Evolutionary conservation across 805 yeast genomes (phyloP), one percentile per base, ranked within the genome.

Genomic region (Yarrowia bubula): DNA sequence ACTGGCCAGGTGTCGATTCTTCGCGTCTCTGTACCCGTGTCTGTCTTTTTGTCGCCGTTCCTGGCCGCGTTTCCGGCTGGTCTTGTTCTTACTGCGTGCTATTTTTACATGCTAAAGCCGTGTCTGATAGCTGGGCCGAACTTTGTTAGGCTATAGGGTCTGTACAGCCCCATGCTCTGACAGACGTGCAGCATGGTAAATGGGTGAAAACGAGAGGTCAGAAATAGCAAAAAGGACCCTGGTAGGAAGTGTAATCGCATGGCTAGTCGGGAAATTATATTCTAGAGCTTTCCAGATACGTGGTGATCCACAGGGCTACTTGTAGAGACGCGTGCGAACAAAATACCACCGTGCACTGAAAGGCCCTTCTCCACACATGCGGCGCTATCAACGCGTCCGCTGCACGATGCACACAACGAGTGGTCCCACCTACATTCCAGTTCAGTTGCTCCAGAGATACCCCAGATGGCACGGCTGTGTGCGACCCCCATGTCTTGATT

Each of bases 391-490:
- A 35, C 41, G 55, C 35, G 50, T n/a, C 17, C 31, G 55, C 39
- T 47, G 53, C 41, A 14, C 41, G 13, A 15, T 48, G 39, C 55
- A 35, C 38, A 35, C 55, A 35, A 33, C 17, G 41, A 48, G 55
- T 48, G 55, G 55, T 48, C 55, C 55, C 55, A 48, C 55, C 39
- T 13, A 48, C 55, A 48, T 48, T 48, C 55, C 55, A 35, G 39
- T 17, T 17, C 55, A 35, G 39, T 17, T 17, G 38, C 22, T 32
- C 55, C 42, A 11, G 13, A 8, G 35, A 51, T 47, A 17, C 58
- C 42, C 55, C 42, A 48, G 55, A 51, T 51, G 58, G 58, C 58
- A 38, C 58, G 58, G 58, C 58, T 51, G 58, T 51, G 58, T 50
- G 3, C 53, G 8, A 8, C 15, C 17, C 15, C 17, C 57, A 50